phyloP scores from a whole-genome alignment of 2,329 filamentous ascomycete species.

The Aspergillus melleus region DNA sequence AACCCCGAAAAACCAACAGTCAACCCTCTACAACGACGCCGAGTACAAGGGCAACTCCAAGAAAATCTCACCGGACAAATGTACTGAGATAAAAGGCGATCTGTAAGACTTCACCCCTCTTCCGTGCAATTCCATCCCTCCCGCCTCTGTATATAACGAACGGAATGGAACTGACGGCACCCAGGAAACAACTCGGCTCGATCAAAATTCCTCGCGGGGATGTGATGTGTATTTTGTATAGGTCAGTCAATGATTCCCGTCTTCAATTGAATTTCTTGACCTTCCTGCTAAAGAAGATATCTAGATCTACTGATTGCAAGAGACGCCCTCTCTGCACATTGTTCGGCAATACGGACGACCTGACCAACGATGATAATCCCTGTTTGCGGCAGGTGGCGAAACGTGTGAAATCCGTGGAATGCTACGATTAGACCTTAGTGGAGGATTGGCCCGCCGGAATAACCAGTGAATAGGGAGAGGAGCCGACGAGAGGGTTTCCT shows the following conservation, averaged over 20 bases:
- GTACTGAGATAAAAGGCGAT: neutral
- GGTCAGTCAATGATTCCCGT: neutral
- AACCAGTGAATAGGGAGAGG: no score
- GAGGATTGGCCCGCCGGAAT: no score
- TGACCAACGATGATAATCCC: neutral
- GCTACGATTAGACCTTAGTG: neutral
- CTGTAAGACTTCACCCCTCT: neutral
- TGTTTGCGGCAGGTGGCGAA: neutral
- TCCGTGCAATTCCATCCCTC: neutral
- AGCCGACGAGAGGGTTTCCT: no score
- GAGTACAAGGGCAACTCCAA: neutral
- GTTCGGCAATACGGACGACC: neutral
- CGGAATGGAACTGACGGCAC: neutral
- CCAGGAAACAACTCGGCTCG: neutral
- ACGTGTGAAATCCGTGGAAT: neutral
- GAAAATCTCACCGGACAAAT: neutral
- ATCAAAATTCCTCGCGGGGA: neutral
- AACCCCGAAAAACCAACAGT: neutral
- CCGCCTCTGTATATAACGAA: neutral
- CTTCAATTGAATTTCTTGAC: neutral
- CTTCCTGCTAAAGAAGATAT: neutral
- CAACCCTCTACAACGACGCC: neutral
- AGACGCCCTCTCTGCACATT: neutral
- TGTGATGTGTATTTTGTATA: neutral
- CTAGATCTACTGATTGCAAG: neutral